Evolutionary conservation across 2,329 filamentous ascomycete species (phyloP).

Genomic region (Microdochium bolleyi): DNA sequence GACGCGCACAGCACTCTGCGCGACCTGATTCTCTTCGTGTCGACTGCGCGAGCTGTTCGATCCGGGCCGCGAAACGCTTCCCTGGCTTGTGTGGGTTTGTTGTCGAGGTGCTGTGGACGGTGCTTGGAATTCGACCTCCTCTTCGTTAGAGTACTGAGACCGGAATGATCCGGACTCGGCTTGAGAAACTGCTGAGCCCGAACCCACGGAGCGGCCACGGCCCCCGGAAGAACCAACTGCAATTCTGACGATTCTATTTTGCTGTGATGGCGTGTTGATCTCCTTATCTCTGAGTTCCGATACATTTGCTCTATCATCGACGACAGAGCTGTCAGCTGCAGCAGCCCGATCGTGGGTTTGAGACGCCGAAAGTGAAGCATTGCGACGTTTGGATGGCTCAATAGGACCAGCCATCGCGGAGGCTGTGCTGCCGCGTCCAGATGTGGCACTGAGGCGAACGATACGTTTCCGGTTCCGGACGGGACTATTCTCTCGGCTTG

Average conservation of each 20-base stretch:
- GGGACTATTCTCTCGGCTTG: slow-evolving; percentile 33
- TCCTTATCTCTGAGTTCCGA: slow-evolving; percentile 25
- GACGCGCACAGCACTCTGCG: slow-evolving; percentile 68
- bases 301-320: slow-evolving; percentile 27
- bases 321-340: slow-evolving; percentile 28
- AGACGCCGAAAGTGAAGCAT: slow-evolving; percentile 37
- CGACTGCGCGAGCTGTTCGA: slow-evolving; percentile 41
- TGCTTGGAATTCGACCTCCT: slow-evolving; percentile 34
- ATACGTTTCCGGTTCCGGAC: slow-evolving; percentile 40
- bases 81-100: slow-evolving; percentile 36
- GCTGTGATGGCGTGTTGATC: slow-evolving; percentile 46
- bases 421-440: slow-evolving; percentile 17
- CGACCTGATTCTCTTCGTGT: slow-evolving; percentile 54
- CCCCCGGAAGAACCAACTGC: slow-evolving; percentile 42
- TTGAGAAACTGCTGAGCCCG: slow-evolving; percentile 22
- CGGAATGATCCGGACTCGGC: slow-evolving; percentile 26
- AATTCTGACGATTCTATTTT: slow-evolving; percentile 47
- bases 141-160: slow-evolving; percentile 11
- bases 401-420: slow-evolving; percentile 8
- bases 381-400: slow-evolving; percentile 34
- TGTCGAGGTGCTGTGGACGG: slow-evolving; percentile 34
- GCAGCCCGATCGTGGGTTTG: slow-evolving; percentile 26
- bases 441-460: slow-evolving; percentile 46
- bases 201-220: slow-evolving; percentile 24
- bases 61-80: slow-evolving; percentile 44